Conservation (phyloP, 2,329 filamentous ascomycete genomes). For the Elsinoe ampelina region DNA sequence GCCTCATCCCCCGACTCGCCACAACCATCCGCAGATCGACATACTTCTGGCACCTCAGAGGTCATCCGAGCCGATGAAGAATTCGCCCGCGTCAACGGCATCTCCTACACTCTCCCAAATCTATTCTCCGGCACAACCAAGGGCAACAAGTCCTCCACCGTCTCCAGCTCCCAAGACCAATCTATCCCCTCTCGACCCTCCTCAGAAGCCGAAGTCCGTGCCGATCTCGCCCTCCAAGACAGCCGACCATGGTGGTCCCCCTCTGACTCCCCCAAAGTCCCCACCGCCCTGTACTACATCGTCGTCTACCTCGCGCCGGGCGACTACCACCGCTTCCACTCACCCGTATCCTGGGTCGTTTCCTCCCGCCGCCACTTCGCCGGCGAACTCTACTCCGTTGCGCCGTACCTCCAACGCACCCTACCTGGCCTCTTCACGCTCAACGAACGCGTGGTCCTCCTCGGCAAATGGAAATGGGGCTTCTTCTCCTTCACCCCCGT, state of each 20-base stretch:
- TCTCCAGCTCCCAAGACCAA: slow-evolving; percentile 50
- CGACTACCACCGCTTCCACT: slow-evolving; percentile 98
- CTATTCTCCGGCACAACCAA: slow-evolving; percentile 63
- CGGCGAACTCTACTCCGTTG: slow-evolving; percentile 89
- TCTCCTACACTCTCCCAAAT: slow-evolving; percentile 83
- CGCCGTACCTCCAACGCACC: slow-evolving; percentile 85
- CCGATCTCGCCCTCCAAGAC: slow-evolving; percentile 63
- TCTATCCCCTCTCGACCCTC: slow-evolving; percentile 56
- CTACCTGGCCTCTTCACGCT: slow-evolving; percentile 91
- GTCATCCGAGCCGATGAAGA: slow-evolving; percentile 75
- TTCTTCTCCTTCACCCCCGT: slow-evolving; percentile 97
- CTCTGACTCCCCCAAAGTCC: slow-evolving; percentile 28
- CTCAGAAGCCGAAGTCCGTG: slow-evolving; percentile 75
- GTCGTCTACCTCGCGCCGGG: slow-evolving; percentile 95
- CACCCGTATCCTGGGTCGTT: slow-evolving; percentile 88
- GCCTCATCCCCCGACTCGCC: slow-evolving; percentile 30
- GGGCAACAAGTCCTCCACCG: not conserved
- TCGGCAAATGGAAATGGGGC: slow-evolving; percentile 91
- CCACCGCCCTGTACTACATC: slow-evolving; percentile 75
- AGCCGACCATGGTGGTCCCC: slow-evolving; percentile 44
- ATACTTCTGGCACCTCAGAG: slow-evolving; percentile 44
- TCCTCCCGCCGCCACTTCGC: slow-evolving; percentile 94
- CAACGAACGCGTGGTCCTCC: slow-evolving; percentile 88
- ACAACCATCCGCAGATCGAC: slow-evolving; percentile 24
- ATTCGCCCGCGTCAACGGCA: slow-evolving; percentile 88